Evolutionary conservation across 108 stramenopile genomes (phyloP).

Genomic region (Fragilariopsis cylindrus): DNA sequence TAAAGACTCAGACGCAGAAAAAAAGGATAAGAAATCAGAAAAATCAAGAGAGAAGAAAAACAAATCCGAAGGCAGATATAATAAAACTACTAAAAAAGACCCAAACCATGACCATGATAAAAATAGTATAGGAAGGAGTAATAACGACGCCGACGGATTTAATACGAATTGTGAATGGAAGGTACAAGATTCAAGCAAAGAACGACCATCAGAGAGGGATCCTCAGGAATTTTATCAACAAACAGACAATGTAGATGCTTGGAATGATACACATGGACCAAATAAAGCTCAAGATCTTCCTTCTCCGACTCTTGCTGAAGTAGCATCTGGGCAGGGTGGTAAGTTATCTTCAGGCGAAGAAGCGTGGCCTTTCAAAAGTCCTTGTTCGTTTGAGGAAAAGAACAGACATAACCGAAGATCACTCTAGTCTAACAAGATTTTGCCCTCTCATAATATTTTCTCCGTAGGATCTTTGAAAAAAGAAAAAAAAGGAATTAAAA

Average conservation of each 20-base stretch:
- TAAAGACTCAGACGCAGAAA: not conserved
- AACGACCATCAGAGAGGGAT: constrained; percentile 12
- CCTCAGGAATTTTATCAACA: constrained; percentile 28
- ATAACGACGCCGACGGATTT: not conserved
- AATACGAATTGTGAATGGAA: not conserved
- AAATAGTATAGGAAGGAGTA: not conserved
- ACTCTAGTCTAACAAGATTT: not conserved
- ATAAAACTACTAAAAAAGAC: not conserved
- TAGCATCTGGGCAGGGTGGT: not conserved
- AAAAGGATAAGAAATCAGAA: not conserved
- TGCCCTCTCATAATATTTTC: not conserved
- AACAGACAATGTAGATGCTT: constrained; percentile 1
- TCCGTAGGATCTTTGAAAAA: constrained; percentile 12
- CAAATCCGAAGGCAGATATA: not conserved
- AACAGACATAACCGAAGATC: not conserved
- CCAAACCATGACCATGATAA: not conserved
- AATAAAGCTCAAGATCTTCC: constrained; percentile 20
- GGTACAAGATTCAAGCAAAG: not conserved
- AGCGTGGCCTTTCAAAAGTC: constrained; percentile 22
- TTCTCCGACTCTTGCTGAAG: constrained; percentile 24
- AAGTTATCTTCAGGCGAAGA: constrained; percentile 19
- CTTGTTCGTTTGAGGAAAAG: constrained; percentile 19
- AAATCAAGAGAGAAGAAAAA: constrained; percentile 1
- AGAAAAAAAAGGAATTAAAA: constrained; percentile 18
- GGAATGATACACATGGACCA: constrained; percentile 20